Base-by-base conservation (phyloP, 73 alveolate genomes). In the Tetrahymena malaccensis region DNA sequence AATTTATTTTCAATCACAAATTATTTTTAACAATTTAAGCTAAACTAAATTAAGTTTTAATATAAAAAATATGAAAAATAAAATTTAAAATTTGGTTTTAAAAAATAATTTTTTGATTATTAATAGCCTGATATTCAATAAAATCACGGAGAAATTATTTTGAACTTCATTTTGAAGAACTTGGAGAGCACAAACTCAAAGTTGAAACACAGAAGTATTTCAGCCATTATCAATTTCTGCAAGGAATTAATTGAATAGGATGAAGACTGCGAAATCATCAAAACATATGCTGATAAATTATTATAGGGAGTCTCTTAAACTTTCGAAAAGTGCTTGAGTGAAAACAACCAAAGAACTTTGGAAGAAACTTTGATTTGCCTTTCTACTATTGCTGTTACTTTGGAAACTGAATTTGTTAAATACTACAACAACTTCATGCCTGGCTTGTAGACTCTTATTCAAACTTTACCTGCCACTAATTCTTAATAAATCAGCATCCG, bases 361-460 rank as follows among this genome's bases (percentile, higher is more conserved):
- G 97, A 95, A 89, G 93, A 95, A 89, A 94, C 97, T 85, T 93
- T 95, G 55, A 50, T 93, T 33, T 94, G 95, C 55, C 94, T 95
- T 50, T 70, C 95, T 44, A 89, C 94, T 17, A 25, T 95, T 31
- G 95, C 97, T 44, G 84, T 58, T 33, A 89, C 94, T 55, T 89
- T 95, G 34, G 38, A 85, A 85, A 94, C 84, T 55, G 85, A 95
- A 50, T 95, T 95, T 83, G 94, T 95, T 34, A 56, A 95, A 84
- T 89, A 95, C 84, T 95, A 95, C 94, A 94, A 95, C 44, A 84
- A 85, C 25, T 50, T 95, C 85, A 89, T 89, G 95, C 97, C 97
- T 21, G 93, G 85, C 22, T 84, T 95, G 84, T 55, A 85, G 85
- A 70, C 85, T 33, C 44, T 50, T 38, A 89, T 95, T 55, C 83